A percentile compares a stretch with the other conserved stretches of the same genome.
phyloP scores from a whole-genome alignment of 805 yeast species.

The Spathaspora boniae region DNA sequence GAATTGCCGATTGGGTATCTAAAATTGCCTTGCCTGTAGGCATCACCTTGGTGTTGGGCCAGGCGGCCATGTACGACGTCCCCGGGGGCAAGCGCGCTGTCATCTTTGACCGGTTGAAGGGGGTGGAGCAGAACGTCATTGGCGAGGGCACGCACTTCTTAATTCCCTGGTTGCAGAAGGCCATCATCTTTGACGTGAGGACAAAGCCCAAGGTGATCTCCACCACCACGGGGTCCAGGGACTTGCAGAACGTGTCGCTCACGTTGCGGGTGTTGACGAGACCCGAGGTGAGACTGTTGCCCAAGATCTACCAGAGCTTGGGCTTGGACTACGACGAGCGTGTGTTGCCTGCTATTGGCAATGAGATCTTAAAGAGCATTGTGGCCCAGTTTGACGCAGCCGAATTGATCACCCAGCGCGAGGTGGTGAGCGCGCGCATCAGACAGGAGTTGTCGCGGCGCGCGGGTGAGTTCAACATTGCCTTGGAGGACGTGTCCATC shows the following conservation, averaged over 20 bases:
- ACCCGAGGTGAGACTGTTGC: conserved; percentile 82
- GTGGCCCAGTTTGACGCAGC: conserved; percentile 97
- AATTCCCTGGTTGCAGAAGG: conserved; percentile 93
- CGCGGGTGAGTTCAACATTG: conserved; percentile 85
- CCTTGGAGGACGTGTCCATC: conserved; percentile 92
- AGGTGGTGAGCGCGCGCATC: conserved; percentile 84
- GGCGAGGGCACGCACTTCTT: conserved; percentile 98
- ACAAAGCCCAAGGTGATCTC: conserved; percentile 93
- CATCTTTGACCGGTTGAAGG: conserved; percentile 84
- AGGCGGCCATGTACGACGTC: conserved; percentile 88
- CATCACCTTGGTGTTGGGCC: conserved; percentile 64
- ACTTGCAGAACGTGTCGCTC: conserved; percentile 90
- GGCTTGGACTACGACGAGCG: conserved; percentile 95
- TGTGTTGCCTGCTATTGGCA: conserved; percentile 88
- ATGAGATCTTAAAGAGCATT: conserved; percentile 83
- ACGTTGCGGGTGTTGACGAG: conserved; percentile 91
- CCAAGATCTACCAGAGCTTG: conserved; percentile 82
- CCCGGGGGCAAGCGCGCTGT: conserved; percentile 96
- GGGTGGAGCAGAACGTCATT: conserved; percentile 83
- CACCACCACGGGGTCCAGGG: conserved; percentile 95
- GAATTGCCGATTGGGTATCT: conserved; percentile 34
- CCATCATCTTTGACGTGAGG: conserved; percentile 86
- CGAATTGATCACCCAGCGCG: conserved; percentile 95
- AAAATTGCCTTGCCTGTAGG: conserved; percentile 70
- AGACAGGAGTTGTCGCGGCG: conserved; percentile 80